Evolutionary conservation across 805 yeast species (phyloP), one percentile per base, ranked within the genome.

Genomic region (Teunomyces gatunensis): DNA sequence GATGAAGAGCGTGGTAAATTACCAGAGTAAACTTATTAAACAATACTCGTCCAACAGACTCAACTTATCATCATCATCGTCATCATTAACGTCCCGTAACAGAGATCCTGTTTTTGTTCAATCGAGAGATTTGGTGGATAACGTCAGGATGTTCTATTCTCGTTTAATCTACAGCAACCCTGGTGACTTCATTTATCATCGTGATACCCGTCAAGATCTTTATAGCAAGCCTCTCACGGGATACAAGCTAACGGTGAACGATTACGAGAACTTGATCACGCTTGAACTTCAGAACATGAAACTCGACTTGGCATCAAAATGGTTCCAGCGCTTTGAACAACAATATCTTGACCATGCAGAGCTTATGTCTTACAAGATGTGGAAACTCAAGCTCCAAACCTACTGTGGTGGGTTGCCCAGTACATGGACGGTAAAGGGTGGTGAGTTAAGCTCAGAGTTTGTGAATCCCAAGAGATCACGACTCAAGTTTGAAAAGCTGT

Each of bases 241-340:
- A 1, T 55, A 55, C 41, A 45, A 44, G 28, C 49, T 68, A 25
- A 44, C 51, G 2, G 49, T 56, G 2, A 46, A 47, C 3, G 77
- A 73, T 55, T 71, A 61, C 51, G 77, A 73, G 49, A 73, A 69
- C 54, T 57, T 73, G 49, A 63, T 72, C 15, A 17, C 44, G 37
- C 55, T 72, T 45, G 77, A 73, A 51, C 54, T 64, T 44, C 50
- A 55, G 45, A 71, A 68, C 54, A 51, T 49, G n/a, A 72, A 71
- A 48, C 49, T 66, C 33, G 77, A 73, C 54, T 61, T 72, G 53
- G 76, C 73, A 3, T 57, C 68, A 3, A 60, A 59, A 44, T 73
- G 77, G 76, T 68, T 70, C 48, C 61, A 57, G 42, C 55, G 61
- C 41, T 63, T 71, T 48, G 68, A 69, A 44, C 29, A 45, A 15